A percentile compares a stretch with the other conserved stretches of the same genome.
Conservation (phyloP, 1,284 basidiomycete species). For the Pseudozyma flocculosa region DNA sequence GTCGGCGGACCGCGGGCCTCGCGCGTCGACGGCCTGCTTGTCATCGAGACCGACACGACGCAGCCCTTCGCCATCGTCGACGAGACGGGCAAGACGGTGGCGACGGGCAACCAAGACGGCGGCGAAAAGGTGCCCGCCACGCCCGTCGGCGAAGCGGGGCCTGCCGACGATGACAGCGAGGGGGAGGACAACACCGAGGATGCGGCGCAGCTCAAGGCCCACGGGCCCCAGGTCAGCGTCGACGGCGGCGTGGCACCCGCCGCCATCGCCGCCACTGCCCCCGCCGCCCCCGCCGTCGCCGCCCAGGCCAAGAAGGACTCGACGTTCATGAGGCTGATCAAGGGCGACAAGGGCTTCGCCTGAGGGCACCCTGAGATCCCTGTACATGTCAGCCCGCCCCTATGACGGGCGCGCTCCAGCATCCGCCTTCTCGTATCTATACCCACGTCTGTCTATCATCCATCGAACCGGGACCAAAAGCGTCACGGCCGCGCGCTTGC, state of each 20-base stretch:
- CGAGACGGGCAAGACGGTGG: conserved; percentile 39
- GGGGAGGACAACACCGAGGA: conserved; percentile 14
- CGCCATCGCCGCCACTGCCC: conserved; percentile 9
- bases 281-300: conserved; percentile 18
- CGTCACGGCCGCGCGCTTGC: too few relatives aligned
- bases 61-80: conserved; percentile 34
- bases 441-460: too few relatives aligned
- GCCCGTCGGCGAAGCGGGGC: not conserved
- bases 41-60: conserved; percentile 44
- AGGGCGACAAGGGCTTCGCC: conserved; percentile 21
- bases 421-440: too few relatives aligned
- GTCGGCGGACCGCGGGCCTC: conserved; percentile 40
- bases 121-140: conserved; percentile 19
- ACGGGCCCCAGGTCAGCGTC: conserved; percentile 7
- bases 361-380: too few relatives aligned
- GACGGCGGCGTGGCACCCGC: conserved; percentile 15
- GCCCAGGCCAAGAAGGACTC: conserved; percentile 23
- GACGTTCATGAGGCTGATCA: conserved; percentile 27
- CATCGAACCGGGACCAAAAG: too few relatives aligned
- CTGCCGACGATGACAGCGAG: conserved; percentile 8
- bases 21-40: conserved; percentile 34
- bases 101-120: conserved; percentile 30
- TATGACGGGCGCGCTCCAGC: too few relatives aligned
- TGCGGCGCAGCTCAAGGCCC: conserved; percentile 19
- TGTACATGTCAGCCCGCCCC: too few relatives aligned